phyloP scores from a whole-genome alignment of 176 grass and related monocot genomes.

The Aegilops longissima region DNA sequence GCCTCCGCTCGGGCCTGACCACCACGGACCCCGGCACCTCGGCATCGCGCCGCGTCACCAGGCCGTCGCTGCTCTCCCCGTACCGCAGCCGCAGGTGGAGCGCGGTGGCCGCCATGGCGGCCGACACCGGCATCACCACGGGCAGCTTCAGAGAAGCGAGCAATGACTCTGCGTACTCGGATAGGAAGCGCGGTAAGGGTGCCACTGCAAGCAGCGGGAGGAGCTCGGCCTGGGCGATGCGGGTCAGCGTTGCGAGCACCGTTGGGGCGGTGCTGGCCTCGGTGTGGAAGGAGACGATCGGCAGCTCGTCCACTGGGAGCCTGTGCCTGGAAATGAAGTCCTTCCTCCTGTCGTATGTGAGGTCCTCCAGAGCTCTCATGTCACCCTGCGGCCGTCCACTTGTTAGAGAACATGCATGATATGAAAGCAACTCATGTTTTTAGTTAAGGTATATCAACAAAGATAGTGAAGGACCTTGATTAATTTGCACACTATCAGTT shows the following conservation, averaged over 20 bases:
- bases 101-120: constrained; percentile 61
- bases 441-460: not conserved
- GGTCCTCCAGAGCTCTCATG: constrained; percentile 86
- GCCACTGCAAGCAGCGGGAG: constrained; percentile 58
- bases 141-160: constrained; percentile 54
- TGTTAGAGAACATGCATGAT: not conserved
- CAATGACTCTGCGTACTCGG: constrained; percentile 28
- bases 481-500: constrained; percentile 80
- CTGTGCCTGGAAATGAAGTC: constrained; percentile 81
- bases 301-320: constrained; percentile 59
- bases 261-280: constrained; percentile 68
- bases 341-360: constrained; percentile 81
- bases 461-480: constrained; percentile 59
- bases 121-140: constrained; percentile 63
- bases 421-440: not conserved
- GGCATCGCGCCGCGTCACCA: constrained; percentile 67
- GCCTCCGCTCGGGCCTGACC: constrained; percentile 65
- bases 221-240: constrained; percentile 71
- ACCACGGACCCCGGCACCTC: constrained; percentile 87
- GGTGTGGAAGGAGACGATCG: constrained; percentile 87
- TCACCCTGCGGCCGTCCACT: constrained; percentile 54
- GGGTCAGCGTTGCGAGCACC: constrained; percentile 61
- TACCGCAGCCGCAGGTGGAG: constrained; percentile 76
- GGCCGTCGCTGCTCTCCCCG: constrained; percentile 66
- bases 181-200: constrained; percentile 50